Percentiles rank a stretch among this genome's conserved stretches.
These are phyloP conservation scores for Emmonsia crescens DNA, from an alignment of 2,329 filamentous ascomycete species.

Conservation along the genomic window DNA sequence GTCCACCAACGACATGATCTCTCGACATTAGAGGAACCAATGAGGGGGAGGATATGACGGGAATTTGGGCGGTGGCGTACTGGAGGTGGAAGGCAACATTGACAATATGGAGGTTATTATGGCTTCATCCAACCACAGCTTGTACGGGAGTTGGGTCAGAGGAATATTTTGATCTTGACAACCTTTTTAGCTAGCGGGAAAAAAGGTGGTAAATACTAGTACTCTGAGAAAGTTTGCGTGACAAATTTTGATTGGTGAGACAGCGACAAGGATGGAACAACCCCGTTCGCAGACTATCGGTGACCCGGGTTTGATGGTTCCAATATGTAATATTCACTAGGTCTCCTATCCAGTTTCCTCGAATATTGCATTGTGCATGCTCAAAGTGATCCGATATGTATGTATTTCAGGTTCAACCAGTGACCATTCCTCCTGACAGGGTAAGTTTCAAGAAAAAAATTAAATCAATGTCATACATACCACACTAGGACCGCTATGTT, in stretches of 20 bases:
- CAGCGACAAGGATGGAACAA: not conserved
- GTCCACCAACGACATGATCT: not conserved
- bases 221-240: not conserved
- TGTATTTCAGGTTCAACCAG: not conserved
- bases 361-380: not conserved
- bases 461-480: not conserved
- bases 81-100: not conserved
- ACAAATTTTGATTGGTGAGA: not conserved
- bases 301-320: no score
- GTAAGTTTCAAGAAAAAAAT: not conserved
- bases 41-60: not conserved
- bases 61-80: not conserved
- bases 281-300: not conserved
- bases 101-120: not conserved
- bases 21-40: not conserved
- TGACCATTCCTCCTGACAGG: not conserved
- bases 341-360: not conserved
- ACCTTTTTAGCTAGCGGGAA: not conserved
- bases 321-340: not conserved
- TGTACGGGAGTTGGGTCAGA: not conserved
- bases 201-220: not conserved
- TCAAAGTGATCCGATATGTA: not conserved
- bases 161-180: not conserved
- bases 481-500: not conserved
- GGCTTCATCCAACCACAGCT: not conserved